Conservation (phyloP, 495 filamentous ascomycete species). For the Bathelium albidoporum region DNA sequence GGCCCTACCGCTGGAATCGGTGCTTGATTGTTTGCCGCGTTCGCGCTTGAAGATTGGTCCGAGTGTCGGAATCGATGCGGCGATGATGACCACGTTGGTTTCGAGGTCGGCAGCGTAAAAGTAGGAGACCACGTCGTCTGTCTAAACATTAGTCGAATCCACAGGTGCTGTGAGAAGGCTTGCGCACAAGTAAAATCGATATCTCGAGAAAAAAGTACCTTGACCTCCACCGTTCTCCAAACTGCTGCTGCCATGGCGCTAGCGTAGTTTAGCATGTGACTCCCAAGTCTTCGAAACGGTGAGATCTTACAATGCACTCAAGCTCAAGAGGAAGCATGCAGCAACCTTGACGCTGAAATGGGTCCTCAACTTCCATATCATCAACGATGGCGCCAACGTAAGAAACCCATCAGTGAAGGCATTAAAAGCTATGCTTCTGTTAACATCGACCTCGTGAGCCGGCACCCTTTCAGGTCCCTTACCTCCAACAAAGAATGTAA, state of each 20-base stretch:
- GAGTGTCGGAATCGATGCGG: slow-evolving; percentile 7
- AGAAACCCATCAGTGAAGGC: slow-evolving; percentile 4
- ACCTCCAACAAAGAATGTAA: neutral
- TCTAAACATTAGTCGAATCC: neutral
- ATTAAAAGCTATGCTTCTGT: neutral
- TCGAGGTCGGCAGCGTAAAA: neutral
- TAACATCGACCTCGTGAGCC: neutral
- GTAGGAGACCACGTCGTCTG: slow-evolving; percentile 2
- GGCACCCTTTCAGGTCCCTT: neutral
- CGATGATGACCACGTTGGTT: slow-evolving; percentile 5
- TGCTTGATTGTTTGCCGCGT: neutral
- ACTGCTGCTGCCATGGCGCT: slow-evolving; percentile 8
- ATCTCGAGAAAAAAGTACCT: neutral
- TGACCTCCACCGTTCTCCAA: slow-evolving; percentile 3
- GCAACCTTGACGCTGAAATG: slow-evolving; percentile 5
- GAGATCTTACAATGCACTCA: slow-evolving; percentile 2
- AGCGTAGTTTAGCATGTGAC: neutral
- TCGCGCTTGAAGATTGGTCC: slow-evolving; percentile 7
- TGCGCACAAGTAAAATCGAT: slow-evolving; percentile 4
- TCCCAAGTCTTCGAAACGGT: neutral
- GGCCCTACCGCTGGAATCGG: neutral
- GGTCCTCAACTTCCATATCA: slow-evolving; percentile 4
- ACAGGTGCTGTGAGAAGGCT: neutral
- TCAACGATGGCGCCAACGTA: slow-evolving; percentile 3
- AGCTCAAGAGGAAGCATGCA: slow-evolving; percentile 2